Evolutionary conservation across 2,329 filamentous ascomycete species (phyloP).

Genomic region (Diaporthe eres): DNA sequence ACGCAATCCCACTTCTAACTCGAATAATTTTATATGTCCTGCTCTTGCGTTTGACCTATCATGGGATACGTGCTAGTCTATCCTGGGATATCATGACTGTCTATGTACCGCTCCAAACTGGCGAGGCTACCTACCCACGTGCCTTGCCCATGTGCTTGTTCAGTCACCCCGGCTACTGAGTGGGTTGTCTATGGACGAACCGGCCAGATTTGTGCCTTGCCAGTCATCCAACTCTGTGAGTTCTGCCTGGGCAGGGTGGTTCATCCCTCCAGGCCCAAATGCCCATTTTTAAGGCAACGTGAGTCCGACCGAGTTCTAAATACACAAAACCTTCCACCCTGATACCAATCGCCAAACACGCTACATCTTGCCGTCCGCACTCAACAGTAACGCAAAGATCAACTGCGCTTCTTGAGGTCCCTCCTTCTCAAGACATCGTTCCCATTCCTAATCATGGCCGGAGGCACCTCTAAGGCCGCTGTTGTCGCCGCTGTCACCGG

Average conservation of each 20-base stretch:
- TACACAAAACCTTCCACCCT: not conserved
- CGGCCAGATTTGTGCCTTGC: not conserved
- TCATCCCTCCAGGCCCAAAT: not conserved
- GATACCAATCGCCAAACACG: not conserved
- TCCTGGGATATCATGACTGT: no score
- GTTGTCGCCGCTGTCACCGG: not conserved
- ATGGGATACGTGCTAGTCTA: not conserved
- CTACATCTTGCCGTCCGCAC: not conserved
- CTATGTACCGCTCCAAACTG: not conserved
- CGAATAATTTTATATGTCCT: conserved; percentile 4
- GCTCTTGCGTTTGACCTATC: not conserved
- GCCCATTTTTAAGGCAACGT: not conserved
- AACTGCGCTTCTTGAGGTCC: not conserved
- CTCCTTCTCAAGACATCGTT: not conserved
- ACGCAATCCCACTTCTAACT: conserved; percentile 4
- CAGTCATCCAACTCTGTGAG: conserved; percentile 4
- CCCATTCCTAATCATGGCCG: not conserved
- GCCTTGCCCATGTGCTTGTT: not conserved
- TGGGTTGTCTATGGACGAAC: not conserved
- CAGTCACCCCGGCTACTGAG: not conserved
- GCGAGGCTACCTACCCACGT: not conserved
- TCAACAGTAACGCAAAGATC: not conserved
- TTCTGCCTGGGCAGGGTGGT: not conserved
- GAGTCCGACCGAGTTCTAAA: not conserved
- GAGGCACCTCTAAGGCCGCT: not conserved